Conservation (phyloP, 108 stramenopile genomes). For the Conticribra guillardii region DNA sequence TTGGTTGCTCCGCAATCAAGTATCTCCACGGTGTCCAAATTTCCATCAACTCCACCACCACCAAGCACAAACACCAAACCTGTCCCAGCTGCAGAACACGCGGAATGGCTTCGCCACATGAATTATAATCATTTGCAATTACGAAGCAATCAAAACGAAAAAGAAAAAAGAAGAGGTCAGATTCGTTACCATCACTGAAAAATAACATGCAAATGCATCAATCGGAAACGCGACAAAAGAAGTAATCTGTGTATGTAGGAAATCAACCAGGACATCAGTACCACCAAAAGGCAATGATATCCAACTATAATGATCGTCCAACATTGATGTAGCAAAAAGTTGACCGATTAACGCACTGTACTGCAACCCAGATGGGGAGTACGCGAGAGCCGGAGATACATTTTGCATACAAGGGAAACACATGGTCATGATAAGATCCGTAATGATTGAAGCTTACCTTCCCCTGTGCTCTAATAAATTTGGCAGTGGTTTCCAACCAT, state of each 20-base stretch:
- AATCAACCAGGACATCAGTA: conserved; percentile 55
- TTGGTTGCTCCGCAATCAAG: conserved; percentile 12
- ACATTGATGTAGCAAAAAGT: conserved; percentile 45
- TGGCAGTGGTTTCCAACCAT: conserved; percentile 18
- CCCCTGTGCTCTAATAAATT: conserved; percentile 36
- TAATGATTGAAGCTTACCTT: background rate
- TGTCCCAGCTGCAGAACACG: conserved; percentile 29
- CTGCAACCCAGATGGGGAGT: conserved; percentile 39
- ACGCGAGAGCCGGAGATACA: conserved; percentile 53
- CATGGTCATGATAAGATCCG: background rate
- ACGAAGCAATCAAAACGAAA: no score
- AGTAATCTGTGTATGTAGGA: conserved; percentile 19
- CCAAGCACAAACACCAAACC: conserved; percentile 31
- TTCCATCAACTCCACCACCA: conserved; percentile 38
- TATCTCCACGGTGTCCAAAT: conserved; percentile 32
- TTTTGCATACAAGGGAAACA: conserved; percentile 19
- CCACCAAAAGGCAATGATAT: conserved; percentile 40
- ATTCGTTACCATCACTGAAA: no score
- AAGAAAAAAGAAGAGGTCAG: no score
- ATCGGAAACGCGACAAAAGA: background rate
- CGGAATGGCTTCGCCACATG: conserved; percentile 22
- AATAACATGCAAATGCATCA: background rate
- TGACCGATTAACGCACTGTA: conserved; percentile 49
- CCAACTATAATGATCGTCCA: conserved; percentile 55
- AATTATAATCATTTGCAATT: no score